Percentiles rank a stretch among this genome's conserved stretches.
Conservation (phyloP, 805 yeast species). For the Nakazawaea peltata region DNA sequence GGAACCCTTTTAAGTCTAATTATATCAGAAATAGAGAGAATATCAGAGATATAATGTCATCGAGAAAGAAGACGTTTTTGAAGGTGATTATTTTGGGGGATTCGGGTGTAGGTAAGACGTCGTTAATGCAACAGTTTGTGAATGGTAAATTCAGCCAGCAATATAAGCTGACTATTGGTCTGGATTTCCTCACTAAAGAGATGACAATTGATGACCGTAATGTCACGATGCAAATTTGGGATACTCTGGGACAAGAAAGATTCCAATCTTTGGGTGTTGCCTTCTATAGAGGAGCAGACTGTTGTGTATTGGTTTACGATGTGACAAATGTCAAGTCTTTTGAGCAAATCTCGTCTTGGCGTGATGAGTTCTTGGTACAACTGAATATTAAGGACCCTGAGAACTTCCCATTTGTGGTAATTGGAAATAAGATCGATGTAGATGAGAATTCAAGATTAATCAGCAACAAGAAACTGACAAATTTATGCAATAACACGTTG, state of each 20-base stretch:
- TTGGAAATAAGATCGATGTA: constrained; percentile 92
- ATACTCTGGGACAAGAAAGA: constrained; percentile 97
- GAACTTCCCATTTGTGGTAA: constrained; percentile 89
- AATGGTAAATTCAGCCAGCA: constrained; percentile 91
- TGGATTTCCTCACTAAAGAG: constrained; percentile 92
- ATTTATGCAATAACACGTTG: constrained; percentile 29
- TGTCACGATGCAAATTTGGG: constrained; percentile 89
- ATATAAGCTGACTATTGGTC: constrained; percentile 97
- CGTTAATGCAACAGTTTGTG: constrained; percentile 95
- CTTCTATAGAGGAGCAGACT: constrained; percentile 95
- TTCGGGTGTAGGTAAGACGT: constrained; percentile 96
- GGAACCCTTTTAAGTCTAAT: no score
- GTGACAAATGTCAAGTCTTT: constrained; percentile 93
- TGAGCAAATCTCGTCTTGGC: constrained; percentile 85
- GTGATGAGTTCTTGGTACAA: constrained; percentile 91
- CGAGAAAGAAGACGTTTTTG: constrained; percentile 66
- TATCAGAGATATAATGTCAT: constrained; percentile 29
- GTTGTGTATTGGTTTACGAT: constrained; percentile 93
- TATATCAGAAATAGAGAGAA: no score
- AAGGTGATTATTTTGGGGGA: constrained; percentile 93
- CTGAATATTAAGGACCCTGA: constrained; percentile 92
- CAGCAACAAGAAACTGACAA: constrained; percentile 42
- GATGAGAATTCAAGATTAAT: constrained; percentile 84
- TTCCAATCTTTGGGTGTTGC: constrained; percentile 97
- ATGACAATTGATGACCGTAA: constrained; percentile 75